Base-by-base conservation (phyloP, 2,329 filamentous ascomycete genomes). In the Hypoxylon sp. region DNA sequence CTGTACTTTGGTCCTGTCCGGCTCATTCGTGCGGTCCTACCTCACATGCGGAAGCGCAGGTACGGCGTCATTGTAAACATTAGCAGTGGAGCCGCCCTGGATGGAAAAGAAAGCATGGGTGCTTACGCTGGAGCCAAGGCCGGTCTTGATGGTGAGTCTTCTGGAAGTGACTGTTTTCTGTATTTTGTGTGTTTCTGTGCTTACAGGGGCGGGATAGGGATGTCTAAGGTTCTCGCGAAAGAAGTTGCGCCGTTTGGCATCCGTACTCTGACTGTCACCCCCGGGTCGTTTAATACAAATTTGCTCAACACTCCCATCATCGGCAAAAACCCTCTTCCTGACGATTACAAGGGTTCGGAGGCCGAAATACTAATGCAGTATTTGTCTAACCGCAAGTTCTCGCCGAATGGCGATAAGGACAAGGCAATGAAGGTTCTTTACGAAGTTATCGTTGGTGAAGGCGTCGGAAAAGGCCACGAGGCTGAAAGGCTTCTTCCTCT, bases 241-340 rank as follows among this genome's bases (percentile, higher is more conserved):
- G 84, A 86, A 63, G 76, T 87, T 0, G 76, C 80, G 0, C 77
- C 80, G 0, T 84, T 85, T 72, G 81, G 80, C 26, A 78, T 86
- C 37, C 79, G 83, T 2, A 75, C 80, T 2, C 69, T 86, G 33
- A 80, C 81, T 0, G 79, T 85, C 3, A 76, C 80, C 13, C 77
- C 83, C 9, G 85, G 85, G 1, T 78, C 78, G 0, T 85, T 86
- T 72, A 77, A 83, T 54, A 87, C 84, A 0, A 79, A 80, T n/a
- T 82, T 87, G 67, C 66, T 72, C 2, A 75, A 75, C 11, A 69
- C 74, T 1, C 74, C 74, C 1, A 53, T 63, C 0, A n/a, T 77
- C 3, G 76, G 77, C 3, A 66, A 74, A 48, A 74, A 59, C 4
- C 77, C 79, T 0, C 63, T 83, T 19, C 78, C 79, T 1, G 77